phyloP scores from a whole-genome alignment of 805 yeast species.

The Crinitomyces ghanaensis region DNA sequence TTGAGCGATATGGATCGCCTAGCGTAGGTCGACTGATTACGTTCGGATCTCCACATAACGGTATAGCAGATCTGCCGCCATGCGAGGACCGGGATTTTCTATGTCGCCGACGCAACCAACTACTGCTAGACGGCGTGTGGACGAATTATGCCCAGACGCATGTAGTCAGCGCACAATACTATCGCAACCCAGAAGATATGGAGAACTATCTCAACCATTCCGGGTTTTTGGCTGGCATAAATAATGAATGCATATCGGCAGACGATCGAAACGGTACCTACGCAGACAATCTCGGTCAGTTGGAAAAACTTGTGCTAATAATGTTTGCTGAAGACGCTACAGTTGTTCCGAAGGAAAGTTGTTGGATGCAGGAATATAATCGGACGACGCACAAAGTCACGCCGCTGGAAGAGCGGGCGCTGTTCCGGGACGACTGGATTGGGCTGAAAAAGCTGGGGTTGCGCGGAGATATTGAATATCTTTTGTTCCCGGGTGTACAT shows the following conservation, averaged over 20 bases:
- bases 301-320: constrained; percentile 48
- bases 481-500: constrained; percentile 45
- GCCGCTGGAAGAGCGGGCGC: constrained; percentile 37
- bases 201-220: constrained; percentile 47
- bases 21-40: constrained; percentile 46
- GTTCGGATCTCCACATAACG: constrained; percentile 76
- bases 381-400: constrained; percentile 31
- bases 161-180: constrained; percentile 65
- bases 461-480: constrained; percentile 35
- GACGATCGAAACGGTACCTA: constrained; percentile 30
- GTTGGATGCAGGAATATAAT: constrained; percentile 45
- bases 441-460: constrained; percentile 44
- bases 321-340: constrained; percentile 54
- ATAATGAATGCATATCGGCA: constrained; percentile 60
- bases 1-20: constrained; percentile 43
- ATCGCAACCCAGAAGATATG: constrained; percentile 47
- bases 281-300: constrained; percentile 29
- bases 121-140: constrained; percentile 54
- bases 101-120: constrained; percentile 42
- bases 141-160: constrained; percentile 40
- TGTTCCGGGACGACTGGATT: constrained; percentile 44
- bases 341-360: constrained; percentile 56
- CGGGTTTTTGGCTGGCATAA: constrained; percentile 48
- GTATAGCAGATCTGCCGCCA: constrained; percentile 53
- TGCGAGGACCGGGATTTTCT: constrained; percentile 48